Conservation (phyloP, 345 rosid genomes). For the Erysimum cheiranthoides region DNA sequence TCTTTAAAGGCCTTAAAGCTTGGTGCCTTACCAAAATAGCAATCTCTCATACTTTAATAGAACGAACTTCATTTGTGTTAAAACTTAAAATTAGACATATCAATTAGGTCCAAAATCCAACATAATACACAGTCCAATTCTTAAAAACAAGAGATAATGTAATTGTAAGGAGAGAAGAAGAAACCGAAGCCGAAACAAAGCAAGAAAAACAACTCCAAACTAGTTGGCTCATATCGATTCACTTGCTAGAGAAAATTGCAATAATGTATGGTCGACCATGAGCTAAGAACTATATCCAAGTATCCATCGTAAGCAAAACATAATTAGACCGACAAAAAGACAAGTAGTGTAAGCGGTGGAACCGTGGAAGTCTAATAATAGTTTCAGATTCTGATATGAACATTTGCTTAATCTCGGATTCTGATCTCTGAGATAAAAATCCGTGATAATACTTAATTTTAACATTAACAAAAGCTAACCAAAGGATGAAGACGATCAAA, state of each 20-base stretch:
- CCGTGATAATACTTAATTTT: background rate
- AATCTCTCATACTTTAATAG: background rate
- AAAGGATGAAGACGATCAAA: background rate
- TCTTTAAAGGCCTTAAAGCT: background rate
- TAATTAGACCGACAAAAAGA: too few relatives aligned
- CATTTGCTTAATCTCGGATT: background rate
- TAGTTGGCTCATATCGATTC: too few relatives aligned
- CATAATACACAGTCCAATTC: too few relatives aligned
- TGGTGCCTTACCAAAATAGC: background rate
- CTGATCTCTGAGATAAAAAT: background rate
- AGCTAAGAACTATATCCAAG: too few relatives aligned
- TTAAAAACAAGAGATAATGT: too few relatives aligned
- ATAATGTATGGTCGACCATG: too few relatives aligned
- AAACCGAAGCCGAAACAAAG: too few relatives aligned
- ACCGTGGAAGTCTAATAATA: background rate
- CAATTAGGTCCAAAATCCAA: background rate
- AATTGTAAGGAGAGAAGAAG: too few relatives aligned
- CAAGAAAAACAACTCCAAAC: too few relatives aligned
- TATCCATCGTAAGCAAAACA: too few relatives aligned
- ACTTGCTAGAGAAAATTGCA: too few relatives aligned
- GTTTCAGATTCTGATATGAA: background rate
- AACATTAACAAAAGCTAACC: constrained; percentile 13
- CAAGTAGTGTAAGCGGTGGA: too few relatives aligned
- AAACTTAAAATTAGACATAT: background rate
- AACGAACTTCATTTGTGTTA: background rate